Base-by-base conservation (phyloP, 2,329 filamentous ascomycete species). In the Nemania bipapillata region DNA sequence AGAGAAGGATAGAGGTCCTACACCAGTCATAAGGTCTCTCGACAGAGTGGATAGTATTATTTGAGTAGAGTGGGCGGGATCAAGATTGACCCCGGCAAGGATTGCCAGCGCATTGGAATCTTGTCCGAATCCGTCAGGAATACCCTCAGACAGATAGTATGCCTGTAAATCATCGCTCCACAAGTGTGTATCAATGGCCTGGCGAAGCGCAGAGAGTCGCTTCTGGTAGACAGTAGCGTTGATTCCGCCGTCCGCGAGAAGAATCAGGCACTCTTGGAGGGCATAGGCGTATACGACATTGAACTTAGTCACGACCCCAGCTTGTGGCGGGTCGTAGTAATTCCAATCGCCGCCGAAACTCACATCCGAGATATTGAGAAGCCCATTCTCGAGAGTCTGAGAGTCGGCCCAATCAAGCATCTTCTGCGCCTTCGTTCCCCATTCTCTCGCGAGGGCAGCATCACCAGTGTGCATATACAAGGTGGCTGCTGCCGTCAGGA, bases 371-470 rank as follows among this genome's bases (percentile, higher is more conserved):
- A 79, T 47, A 37, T 76, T 77, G 70, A 80, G 75, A 0, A 78
- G 67, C 0, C 75, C 74, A 28, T 70, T 68, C 11, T 72, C 63
- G 3, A 65, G 56, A 1, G 70, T 66, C 56, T 80, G 76, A 20
- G 77, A 78, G 61, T 78, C 22, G 24, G 79, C 77, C 78, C 77
- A 80, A 58, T 80, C 77, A 1, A 80, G 73, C 79, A 80, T 80
- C 26, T 60, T 61, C n/a, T 69, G 62, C 2, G 75, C 66, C 49
- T 63, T 64, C 26, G 76, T 68, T 26, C 76, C 75, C 79, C 78
- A 79, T 2, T 65, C 45, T 15, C 62, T 62, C 22, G 76, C 75
- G 52, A 80, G 74, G 1, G 42, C 63, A 0, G 66, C 12, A 52
- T 80, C 69, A 4, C 78, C 78, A 9, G 76, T 78, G 45, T 72